Evolutionary conservation across 306 rosid genomes (phyloP), one percentile per base, ranked within the genome.

Genomic region (Biancaea sappan): DNA sequence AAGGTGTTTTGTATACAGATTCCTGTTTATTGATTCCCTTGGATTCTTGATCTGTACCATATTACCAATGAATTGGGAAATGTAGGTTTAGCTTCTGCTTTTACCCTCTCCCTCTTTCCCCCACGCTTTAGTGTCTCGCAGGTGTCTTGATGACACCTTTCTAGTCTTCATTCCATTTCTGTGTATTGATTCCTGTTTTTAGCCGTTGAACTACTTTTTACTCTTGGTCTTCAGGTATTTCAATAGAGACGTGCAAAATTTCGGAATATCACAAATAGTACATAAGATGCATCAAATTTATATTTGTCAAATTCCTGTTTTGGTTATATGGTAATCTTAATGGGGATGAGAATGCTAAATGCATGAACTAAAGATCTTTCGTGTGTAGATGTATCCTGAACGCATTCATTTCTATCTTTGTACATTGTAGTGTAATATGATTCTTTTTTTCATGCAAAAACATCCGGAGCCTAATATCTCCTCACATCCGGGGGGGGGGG

Each of bases 51-150:
- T 66, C 18, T 72, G 52, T 67, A 76, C 74, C n/a, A n/a, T n/a
- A n/a, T n/a, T n/a, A n/a, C n/a, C 71, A 50, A 61, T 21, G 59
- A 79, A 71, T 65, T 51, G 63, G 74, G 71, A 75, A 64, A 71
- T 58, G 68, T 75, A 79, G 74, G 70, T 43, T 71, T 65, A 51
- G 31, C 16, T 60, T n/a, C 44, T 34, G 12, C 8, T 62, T 4
- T 31, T 12, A 25, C 35, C 1, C 35, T 25, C 61, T 54, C 7
- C 6, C 35, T 47, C 18, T 8, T 12, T 2, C 6, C 60, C 32
- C 7, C 34, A 2, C 32, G 1, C n/a, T 12, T 29, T 31, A 16
- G 41, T 4, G 25, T 56, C 65, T 15, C 24, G 41, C 41, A 60
- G 44, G 46, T 34, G n/a, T 32, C 26, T 34, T 60, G 5, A 5